Percentiles rank a stretch among this genome's conserved stretches.
Conservation (phyloP, 768 basidiomycete species). For the Boletus sp. region DNA sequence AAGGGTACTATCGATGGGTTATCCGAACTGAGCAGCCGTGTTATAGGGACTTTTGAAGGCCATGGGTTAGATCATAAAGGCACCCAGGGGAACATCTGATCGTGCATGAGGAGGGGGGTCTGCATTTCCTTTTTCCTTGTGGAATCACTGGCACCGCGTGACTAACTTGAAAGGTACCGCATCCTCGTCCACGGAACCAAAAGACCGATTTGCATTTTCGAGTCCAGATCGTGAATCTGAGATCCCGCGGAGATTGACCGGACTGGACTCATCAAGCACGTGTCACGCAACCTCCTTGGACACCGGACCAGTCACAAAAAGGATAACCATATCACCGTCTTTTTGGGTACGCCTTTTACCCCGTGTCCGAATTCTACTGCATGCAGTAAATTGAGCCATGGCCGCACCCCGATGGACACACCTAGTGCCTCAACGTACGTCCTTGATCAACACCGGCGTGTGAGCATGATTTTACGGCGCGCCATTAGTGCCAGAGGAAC, state of each 20-base stretch:
- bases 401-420: neutral
- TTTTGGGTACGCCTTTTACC: neutral
- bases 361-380: neutral
- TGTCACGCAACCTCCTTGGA: conserved; percentile 8
- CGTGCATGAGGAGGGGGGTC: neutral
- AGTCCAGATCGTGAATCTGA: conserved; percentile 25
- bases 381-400: neutral
- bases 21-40: neutral
- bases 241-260: conserved; percentile 27
- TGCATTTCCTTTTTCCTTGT: neutral
- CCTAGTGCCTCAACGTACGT: no score
- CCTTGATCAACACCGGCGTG: no score
- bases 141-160: neutral
- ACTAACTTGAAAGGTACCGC: no score
- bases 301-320: conserved; percentile 5
- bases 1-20: neutral
- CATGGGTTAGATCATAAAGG: no score
- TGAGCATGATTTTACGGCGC: no score
- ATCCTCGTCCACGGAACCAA: conserved; percentile 12
- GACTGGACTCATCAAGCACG: neutral
- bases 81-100: no score
- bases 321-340: neutral
- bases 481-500: no score
- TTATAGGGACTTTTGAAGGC: conserved; percentile 2
- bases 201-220: conserved; percentile 21